Conservation (phyloP, 495 filamentous ascomycete genomes). For the Bathelium albidoporum region DNA sequence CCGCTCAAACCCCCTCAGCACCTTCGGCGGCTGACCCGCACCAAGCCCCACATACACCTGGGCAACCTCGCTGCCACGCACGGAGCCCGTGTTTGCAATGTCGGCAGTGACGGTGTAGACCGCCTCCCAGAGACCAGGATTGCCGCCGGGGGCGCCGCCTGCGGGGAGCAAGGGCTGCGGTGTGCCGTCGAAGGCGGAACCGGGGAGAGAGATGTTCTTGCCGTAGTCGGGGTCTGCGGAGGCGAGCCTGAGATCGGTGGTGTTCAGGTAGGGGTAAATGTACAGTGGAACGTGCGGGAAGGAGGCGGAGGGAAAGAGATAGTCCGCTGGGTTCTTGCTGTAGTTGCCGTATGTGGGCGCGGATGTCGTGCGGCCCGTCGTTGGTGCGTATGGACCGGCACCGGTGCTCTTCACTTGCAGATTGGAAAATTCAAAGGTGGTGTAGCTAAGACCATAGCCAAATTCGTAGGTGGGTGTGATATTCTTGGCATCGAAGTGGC, state of each 20-base stretch:
- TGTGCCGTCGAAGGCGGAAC: conserved; percentile 50
- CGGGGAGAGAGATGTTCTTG: conserved; percentile 47
- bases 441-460: conserved; percentile 80
- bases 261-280: conserved; percentile 87
- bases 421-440: conserved; percentile 57
- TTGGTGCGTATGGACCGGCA: conserved; percentile 49
- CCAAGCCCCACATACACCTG: conserved; percentile 83
- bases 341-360: conserved; percentile 60
- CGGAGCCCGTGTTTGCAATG: conserved; percentile 65
- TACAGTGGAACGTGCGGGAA: conserved; percentile 44
- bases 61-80: conserved; percentile 66
- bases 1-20: conserved; percentile 73
- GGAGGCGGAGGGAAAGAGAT: conserved; percentile 55
- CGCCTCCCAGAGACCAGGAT: conserved; percentile 65
- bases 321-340: conserved; percentile 51
- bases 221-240: conserved; percentile 60
- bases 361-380: conserved; percentile 51
- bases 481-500: conserved; percentile 65
- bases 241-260: conserved; percentile 51
- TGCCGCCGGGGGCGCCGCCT: conserved; percentile 64
- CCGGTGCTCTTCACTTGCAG: conserved; percentile 47
- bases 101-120: conserved; percentile 64
- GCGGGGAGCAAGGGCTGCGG: conserved; percentile 55
- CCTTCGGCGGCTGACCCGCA: conserved; percentile 57
- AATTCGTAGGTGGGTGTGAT: conserved; percentile 78